phyloP scores from a whole-genome alignment of 129 eudicot genomes.

The Scalesia atractyloides region DNA sequence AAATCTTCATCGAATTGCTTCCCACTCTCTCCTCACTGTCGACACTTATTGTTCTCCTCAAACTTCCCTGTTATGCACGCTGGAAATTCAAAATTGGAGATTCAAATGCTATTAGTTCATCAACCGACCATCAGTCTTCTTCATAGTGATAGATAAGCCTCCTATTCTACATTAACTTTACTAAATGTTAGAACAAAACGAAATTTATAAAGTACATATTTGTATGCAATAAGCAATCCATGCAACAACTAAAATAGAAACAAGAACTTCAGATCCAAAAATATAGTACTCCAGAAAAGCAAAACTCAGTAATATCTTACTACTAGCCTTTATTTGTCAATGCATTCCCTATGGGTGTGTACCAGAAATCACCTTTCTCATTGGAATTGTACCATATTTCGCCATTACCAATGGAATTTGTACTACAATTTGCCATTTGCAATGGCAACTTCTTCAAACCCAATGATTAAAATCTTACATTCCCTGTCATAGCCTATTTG shows the following conservation, averaged over 20 bases:
- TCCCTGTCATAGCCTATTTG: no score
- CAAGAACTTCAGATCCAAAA: background rate
- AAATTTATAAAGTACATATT: background rate
- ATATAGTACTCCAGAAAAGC: no score
- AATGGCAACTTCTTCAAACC: no score
- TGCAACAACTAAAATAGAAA: background rate
- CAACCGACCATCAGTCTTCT: background rate
- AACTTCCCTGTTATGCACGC: background rate
- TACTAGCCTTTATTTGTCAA: background rate
- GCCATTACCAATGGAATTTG: no score
- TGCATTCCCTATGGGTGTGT: no score
- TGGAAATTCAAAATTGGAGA: no score
- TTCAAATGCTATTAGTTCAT: no score
- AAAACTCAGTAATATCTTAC: background rate
- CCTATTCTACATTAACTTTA: conserved; percentile 9
- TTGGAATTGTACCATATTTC: no score
- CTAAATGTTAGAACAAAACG: background rate
- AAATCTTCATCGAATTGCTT: conserved; percentile 17
- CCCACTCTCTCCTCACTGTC: background rate
- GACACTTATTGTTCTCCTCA: conserved; percentile 13
- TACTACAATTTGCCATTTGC: no score
- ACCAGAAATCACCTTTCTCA: no score
- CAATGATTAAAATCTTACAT: no score
- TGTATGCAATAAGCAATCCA: background rate
- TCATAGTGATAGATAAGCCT: background rate